phyloP scores from a whole-genome alignment of 1,284 basidiomycete genomes.

The Boletellus deceptivus region DNA sequence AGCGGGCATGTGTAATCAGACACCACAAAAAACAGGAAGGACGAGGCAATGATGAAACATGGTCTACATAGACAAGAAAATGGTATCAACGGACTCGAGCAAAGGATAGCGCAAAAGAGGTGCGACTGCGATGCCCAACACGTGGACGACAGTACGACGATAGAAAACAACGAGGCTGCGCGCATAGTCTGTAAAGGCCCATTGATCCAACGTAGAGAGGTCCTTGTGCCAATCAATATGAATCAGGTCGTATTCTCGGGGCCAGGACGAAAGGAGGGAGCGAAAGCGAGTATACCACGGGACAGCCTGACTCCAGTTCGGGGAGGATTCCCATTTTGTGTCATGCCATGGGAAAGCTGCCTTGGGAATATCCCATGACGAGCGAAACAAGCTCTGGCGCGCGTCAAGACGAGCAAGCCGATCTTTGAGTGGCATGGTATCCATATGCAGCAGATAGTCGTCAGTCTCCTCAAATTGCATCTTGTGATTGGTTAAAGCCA shows the following conservation, averaged over 20 bases:
- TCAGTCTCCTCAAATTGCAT: slow-evolving; percentile 5
- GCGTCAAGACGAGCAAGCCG: background rate
- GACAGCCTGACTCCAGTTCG: slow-evolving; percentile 3
- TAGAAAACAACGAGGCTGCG: slow-evolving; percentile 3
- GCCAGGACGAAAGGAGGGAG: slow-evolving; percentile 1
- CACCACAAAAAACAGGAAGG: too few species aligned
- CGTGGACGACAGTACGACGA: background rate
- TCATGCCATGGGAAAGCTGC: slow-evolving; percentile 8
- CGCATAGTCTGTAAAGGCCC: background rate
- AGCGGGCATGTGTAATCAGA: too few species aligned
- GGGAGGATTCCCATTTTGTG: background rate
- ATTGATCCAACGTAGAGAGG: background rate
- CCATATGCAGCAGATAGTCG: background rate
- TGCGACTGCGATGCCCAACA: background rate
- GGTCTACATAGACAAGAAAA: too few species aligned
- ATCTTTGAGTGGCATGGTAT: background rate
- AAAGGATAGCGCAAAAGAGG: background rate
- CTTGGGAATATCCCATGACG: slow-evolving; percentile 1
- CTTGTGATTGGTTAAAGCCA: slow-evolving; percentile 1
- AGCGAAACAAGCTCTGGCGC: slow-evolving; percentile 2
- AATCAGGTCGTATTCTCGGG: background rate
- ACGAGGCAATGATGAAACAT: too few species aligned
- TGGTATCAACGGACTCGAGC: too few species aligned
- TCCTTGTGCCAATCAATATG: slow-evolving; percentile 6
- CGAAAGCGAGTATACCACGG: slow-evolving; percentile 7